Evolutionary conservation across 805 yeast genomes (phyloP).

Genomic region (Candida boleticola): DNA sequence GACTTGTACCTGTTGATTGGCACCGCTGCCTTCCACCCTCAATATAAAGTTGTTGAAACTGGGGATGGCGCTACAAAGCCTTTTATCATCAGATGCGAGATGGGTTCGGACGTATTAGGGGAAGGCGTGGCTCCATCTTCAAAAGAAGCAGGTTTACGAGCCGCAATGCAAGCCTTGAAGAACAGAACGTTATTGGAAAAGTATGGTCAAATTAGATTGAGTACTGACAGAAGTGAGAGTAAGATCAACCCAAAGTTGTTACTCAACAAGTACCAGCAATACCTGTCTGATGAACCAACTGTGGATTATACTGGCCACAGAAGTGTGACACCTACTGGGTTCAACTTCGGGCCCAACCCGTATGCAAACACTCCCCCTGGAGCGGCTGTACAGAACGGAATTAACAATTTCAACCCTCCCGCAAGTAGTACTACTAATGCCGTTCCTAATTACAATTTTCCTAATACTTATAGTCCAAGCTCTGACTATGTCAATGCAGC

Average conservation of each 20-base stretch:
- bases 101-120: conserved; percentile 68
- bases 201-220: conserved; percentile 52
- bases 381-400: neutral
- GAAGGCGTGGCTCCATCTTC: conserved; percentile 65
- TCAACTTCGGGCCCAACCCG: conserved; percentile 8
- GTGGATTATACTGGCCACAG: neutral
- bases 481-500: neutral
- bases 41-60: conserved; percentile 47
- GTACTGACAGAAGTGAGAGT: conserved; percentile 18
- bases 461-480: neutral
- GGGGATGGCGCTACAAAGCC: conserved; percentile 50
- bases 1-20: conserved; percentile 80
- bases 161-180: conserved; percentile 77
- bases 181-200: conserved; percentile 61
- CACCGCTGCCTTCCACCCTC: conserved; percentile 62
- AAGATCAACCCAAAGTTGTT: conserved; percentile 2
- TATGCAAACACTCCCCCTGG: conserved; percentile 1
- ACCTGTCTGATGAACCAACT: conserved; percentile 1
- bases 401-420: neutral
- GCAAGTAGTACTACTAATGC: neutral
- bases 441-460: neutral
- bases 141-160: conserved; percentile 78
- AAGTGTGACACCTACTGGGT: neutral
- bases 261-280: conserved; percentile 4
- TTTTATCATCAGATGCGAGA: conserved; percentile 62